Evolutionary conservation across 805 yeast genomes (phyloP), one percentile per base, ranked within the genome.

Genomic region (Jamesozyma hellenica): DNA sequence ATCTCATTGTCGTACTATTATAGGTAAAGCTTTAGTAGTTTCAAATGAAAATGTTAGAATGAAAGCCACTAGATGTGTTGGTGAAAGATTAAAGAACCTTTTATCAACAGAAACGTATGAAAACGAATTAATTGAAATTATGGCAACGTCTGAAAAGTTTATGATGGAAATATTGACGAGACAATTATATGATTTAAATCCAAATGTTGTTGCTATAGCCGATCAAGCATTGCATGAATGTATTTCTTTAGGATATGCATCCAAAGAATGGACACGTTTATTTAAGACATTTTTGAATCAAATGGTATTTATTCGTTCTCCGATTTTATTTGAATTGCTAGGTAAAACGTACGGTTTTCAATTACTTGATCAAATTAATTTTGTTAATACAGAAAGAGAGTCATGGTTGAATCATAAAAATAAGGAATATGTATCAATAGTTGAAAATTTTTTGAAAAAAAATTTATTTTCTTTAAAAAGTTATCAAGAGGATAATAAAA

Each of bases 331-430:
- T 50, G 72, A 77, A 39, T 71, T 86, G 42, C 61, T 90, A 37
- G 71, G 82, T 4, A 73, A 80, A 0, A 63, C 85, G 0, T 53
- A 62, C 9, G 98, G 97, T 0, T 85, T 83, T 57, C 67, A 68
- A 29, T 80, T 78, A 47, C 61, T 85, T 36, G 67, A 70, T 29
- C 74, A 69, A 13, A 62, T 72, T 29, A 76, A 81, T 35, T 79
- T 75, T 50, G 70, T 85, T 17, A 76, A 75, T 39, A 62, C 58
- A 11, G 88, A 84, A 50, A 73, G 87, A 67, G 72, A 70, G 30
- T 63, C 69, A 13, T 86, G 95, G 95, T 61, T 75, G 2, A 67
- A 66, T 12, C 54, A 61, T 2, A 67, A 68, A 23, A 68, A 70
- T 39, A 61, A 64, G 34, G 59, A 63, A 9, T 77, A 75, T 55